Conservation (phyloP, 768 basidiomycete species). For the Russula sp. region DNA sequence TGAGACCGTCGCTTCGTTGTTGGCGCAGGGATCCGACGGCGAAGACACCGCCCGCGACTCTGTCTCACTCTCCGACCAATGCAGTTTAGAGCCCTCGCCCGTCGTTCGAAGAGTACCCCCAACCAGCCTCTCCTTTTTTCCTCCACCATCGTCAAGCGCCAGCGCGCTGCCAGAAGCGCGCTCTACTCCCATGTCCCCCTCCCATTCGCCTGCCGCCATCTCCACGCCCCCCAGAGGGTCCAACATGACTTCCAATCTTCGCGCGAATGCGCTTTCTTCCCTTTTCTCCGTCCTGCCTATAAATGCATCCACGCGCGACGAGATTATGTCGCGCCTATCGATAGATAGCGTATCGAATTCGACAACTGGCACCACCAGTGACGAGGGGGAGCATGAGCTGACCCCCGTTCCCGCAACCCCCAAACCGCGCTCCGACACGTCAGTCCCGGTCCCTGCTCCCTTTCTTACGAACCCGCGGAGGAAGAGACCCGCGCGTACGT, state of each 20-base stretch:
- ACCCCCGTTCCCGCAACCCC: conserved; percentile 15
- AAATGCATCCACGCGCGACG: conserved; percentile 22
- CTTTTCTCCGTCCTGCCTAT: conserved; percentile 22
- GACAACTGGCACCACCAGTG: conserved; percentile 15
- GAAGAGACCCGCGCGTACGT: background rate
- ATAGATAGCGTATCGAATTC: conserved; percentile 22
- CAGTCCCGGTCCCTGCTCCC: background rate
- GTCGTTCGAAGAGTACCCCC: conserved; percentile 30
- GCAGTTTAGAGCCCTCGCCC: conserved; percentile 9
- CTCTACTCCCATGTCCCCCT: background rate
- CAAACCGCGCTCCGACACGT: conserved; percentile 1
- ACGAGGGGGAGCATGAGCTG: conserved; percentile 22
- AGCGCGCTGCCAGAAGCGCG: background rate
- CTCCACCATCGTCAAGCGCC: conserved; percentile 22
- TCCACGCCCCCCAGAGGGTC: conserved; percentile 3
- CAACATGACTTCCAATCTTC: conserved; percentile 4
- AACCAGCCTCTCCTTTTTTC: conserved; percentile 32
- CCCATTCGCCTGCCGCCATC: background rate
- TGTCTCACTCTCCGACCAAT: background rate
- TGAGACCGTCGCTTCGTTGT: conserved; percentile 26
- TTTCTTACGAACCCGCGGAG: background rate
- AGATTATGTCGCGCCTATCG: conserved; percentile 24
- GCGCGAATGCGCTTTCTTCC: conserved; percentile 18
- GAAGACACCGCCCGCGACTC: background rate
- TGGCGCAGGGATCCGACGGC: conserved; percentile 15